These are phyloP conservation scores for Pholiota molesta DNA, from an alignment of 768 basidiomycete genomes.

Conservation along the genomic window DNA sequence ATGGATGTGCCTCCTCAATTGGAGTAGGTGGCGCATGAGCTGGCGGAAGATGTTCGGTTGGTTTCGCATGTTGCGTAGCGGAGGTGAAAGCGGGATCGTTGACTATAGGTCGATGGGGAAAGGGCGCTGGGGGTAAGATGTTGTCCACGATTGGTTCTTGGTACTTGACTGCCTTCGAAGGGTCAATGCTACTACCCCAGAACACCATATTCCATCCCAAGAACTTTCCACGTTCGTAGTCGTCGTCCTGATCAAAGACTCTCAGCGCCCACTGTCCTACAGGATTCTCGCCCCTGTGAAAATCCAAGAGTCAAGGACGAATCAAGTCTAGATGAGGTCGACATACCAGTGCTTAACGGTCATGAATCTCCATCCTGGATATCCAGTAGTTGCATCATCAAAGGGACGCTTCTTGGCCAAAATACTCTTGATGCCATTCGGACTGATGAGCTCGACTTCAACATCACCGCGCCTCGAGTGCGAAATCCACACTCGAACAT, in stretches of 20 bases:
- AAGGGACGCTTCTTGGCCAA: slow-evolving; percentile 70
- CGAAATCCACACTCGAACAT: slow-evolving; percentile 88
- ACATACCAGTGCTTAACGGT: slow-evolving; percentile 93
- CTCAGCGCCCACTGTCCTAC: slow-evolving; percentile 87
- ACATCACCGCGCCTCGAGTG: slow-evolving; percentile 89
- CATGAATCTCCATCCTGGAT: slow-evolving; percentile 95
- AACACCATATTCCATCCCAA: slow-evolving; percentile 90
- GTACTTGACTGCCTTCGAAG: slow-evolving; percentile 63
- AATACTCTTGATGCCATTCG: slow-evolving; percentile 81
- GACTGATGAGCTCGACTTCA: slow-evolving; percentile 85
- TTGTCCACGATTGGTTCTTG: slow-evolving; percentile 55
- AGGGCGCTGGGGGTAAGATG: slow-evolving; percentile 46
- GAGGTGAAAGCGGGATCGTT: slow-evolving; percentile 33
- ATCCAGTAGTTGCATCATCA: slow-evolving; percentile 72
- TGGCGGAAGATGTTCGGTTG: slow-evolving; percentile 81
- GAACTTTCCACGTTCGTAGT: slow-evolving; percentile 61
- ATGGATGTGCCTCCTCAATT: slow-evolving; percentile 69
- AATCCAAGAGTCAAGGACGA: slow-evolving; percentile 10
- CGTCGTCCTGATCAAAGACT: slow-evolving; percentile 74
- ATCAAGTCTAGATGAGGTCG: not conserved
- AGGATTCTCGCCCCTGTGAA: slow-evolving; percentile 85
- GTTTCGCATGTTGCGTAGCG: slow-evolving; percentile 74
- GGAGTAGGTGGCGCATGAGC: slow-evolving; percentile 67
- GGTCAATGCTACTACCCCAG: slow-evolving; percentile 86
- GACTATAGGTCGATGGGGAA: slow-evolving; percentile 38